A percentile compares a stretch with the other conserved stretches of the same genome.
These are phyloP conservation scores for Elsinoe arachidis DNA, from an alignment of 2,329 filamentous ascomycete species.

Conservation along the genomic window DNA sequence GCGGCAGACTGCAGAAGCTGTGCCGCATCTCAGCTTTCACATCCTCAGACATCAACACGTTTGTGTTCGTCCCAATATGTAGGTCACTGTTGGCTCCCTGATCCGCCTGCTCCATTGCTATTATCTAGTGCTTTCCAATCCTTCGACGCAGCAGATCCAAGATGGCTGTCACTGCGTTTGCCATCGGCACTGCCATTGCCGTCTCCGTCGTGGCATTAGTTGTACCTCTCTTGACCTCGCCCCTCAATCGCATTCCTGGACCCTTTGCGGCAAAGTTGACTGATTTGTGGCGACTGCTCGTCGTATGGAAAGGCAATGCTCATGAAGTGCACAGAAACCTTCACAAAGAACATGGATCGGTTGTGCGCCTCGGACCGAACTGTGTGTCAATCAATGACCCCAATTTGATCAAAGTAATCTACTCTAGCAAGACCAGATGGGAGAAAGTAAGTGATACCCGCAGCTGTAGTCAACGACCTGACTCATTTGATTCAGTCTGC, in stretches of 20 bases:
- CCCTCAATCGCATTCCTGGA: constrained; percentile 4
- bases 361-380: constrained; percentile 16
- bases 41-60: not conserved
- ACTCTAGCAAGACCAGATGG: constrained; percentile 6
- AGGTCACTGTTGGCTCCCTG: not conserved
- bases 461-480: not conserved
- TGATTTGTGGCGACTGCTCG: not conserved
- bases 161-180: not conserved
- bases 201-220: not conserved
- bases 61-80: not conserved
- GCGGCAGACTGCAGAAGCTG: not conserved
- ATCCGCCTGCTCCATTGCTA: not conserved
- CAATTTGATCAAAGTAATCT: constrained; percentile 3
- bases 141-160: not conserved
- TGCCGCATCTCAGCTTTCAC: not conserved
- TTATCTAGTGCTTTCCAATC: not conserved
- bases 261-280: not conserved
- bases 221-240: not conserved
- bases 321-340: constrained; percentile 19
- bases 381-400: not conserved
- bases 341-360: not conserved
- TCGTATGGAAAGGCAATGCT: constrained; percentile 6
- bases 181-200: not conserved
- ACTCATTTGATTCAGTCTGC: not conserved
- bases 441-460: not conserved